Evolutionary conservation across 1,284 basidiomycete genomes (phyloP).

Genomic region (Microbotryum saponariae): DNA sequence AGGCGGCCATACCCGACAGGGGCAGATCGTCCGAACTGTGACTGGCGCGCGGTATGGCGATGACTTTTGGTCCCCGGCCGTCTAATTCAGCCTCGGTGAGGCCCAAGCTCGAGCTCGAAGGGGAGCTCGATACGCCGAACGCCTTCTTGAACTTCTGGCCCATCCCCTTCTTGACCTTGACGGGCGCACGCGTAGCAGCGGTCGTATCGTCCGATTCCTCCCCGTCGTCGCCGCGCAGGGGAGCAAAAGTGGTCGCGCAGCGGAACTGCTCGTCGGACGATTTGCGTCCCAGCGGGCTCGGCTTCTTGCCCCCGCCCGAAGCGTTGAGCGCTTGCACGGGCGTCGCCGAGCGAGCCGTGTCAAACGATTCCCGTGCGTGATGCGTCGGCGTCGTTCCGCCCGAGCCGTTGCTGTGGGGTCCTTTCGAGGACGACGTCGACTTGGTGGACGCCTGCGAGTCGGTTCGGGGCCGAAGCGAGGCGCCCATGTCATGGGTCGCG

Average conservation of each 20-base stretch:
- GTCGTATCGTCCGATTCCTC: slow-evolving; percentile 27
- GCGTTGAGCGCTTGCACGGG: slow-evolving; percentile 9
- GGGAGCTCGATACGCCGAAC: slow-evolving; percentile 9
- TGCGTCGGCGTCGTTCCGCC: not conserved
- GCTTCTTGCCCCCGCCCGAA: not conserved
- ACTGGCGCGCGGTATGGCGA: slow-evolving; percentile 7
- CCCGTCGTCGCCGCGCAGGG: slow-evolving; percentile 3
- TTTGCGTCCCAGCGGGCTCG: not conserved
- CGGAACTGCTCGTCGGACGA: no score
- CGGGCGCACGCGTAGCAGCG: slow-evolving; percentile 9
- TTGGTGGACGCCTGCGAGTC: not conserved
- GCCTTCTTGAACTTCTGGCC: slow-evolving; percentile 27
- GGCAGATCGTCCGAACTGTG: slow-evolving; percentile 11
- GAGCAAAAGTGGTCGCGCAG: no score
- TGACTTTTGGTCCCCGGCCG: slow-evolving; percentile 15
- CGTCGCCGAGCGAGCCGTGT: slow-evolving; percentile 17
- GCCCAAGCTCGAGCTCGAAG: slow-evolving; percentile 4
- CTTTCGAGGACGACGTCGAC: not conserved
- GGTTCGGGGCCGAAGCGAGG: slow-evolving; percentile 7
- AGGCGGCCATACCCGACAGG: slow-evolving; percentile 2
- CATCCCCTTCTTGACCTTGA: slow-evolving; percentile 27
- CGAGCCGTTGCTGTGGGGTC: not conserved
- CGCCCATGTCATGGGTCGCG: no score
- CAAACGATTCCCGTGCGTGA: slow-evolving; percentile 9
- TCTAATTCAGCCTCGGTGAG: slow-evolving; percentile 14